Base-by-base conservation (phyloP, 805 yeast species). In the Yarrowia porcina region DNA sequence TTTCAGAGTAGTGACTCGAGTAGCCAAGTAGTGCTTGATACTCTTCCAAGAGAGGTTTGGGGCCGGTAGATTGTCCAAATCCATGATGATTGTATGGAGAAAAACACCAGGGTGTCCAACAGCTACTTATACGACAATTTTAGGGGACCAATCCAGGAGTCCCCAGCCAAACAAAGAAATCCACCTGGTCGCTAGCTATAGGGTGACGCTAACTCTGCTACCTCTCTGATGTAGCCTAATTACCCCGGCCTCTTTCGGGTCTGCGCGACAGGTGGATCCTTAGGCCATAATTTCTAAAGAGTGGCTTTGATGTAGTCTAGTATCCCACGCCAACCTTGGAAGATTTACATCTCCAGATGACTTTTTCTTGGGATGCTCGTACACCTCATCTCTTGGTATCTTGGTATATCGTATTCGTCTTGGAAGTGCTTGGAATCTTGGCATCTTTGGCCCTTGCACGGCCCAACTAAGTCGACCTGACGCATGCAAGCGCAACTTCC, bases 391-490 rank as follows among this genome's bases (percentile, higher is more conserved):
- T 17, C 23, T 11, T 17, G 23, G 23, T 12, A 11, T 27, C 50
- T 44, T 44, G 50, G 50, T 44, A 44, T 13, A 27, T 42, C 35
- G 50, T 44, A 17, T 17, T 25, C 50, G 50, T 18, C 50, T 44
- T 44, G 50, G 35, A 5, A 12, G n/a, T 28, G 30, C 30, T 25
- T 25, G 20, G 45, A 4, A 2, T 15, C 47, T 41, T 44, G 50
- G 33, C 33, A 18, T 27, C n/a, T 18, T 15, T n/a, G 21, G 4
- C 3, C 28, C 28, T 45, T 33, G 23, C 50, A 18, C 18, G 25
- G 27, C 15, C 18, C 13, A 44, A 20, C 52, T 18, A 45, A 28
- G 50, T 12, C 17, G 8, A 4, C 12, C 4, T 9, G 50, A 44
- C n/a, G 35, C 50, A 44, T 27, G 23, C 6, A 7, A 15, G 28